Conservation (phyloP, 352 stramenopile species). For the Phytopythium ostracodes region DNA sequence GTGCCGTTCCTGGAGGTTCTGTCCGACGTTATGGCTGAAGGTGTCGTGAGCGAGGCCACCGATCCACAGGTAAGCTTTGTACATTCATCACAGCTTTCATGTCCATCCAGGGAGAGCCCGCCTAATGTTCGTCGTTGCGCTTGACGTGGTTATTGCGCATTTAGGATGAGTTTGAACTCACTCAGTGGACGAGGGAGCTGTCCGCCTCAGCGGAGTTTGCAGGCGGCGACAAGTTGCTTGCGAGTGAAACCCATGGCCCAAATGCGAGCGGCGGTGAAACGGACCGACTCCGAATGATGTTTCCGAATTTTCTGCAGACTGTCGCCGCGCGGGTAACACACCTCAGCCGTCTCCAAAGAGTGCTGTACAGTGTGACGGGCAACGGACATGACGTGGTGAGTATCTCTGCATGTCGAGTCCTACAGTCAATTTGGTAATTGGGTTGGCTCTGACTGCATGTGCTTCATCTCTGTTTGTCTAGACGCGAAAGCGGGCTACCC, state of each 20-base stretch:
- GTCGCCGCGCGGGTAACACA: not conserved
- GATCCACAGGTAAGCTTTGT: conserved; percentile 50
- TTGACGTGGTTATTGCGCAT: not conserved
- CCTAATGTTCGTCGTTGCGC: not conserved
- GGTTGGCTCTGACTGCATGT: not conserved
- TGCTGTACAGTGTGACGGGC: not conserved
- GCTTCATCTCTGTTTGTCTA: not conserved
- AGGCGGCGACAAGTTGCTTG: conserved; percentile 3
- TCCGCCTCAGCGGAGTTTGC: not conserved
- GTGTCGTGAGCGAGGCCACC: conserved; percentile 33
- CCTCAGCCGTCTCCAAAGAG: conserved; percentile 3
- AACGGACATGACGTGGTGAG: not conserved
- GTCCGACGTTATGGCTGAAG: conserved; percentile 42
- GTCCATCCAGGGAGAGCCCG: not conserved
- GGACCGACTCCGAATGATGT: not conserved
- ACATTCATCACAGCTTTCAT: not conserved
- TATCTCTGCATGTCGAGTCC: not conserved
- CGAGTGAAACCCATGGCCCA: not conserved
- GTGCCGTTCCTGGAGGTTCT: conserved; percentile 46
- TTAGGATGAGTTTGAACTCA: conserved; percentile 8
- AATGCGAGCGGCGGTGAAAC: not conserved
- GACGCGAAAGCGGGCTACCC: not conserved
- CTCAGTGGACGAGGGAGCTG: conserved; percentile 1
- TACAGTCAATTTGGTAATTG: not conserved
- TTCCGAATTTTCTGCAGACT: not conserved